These are phyloP conservation scores for Bullera alba DNA, from an alignment of 768 basidiomycete species.

Conservation along the genomic window DNA sequence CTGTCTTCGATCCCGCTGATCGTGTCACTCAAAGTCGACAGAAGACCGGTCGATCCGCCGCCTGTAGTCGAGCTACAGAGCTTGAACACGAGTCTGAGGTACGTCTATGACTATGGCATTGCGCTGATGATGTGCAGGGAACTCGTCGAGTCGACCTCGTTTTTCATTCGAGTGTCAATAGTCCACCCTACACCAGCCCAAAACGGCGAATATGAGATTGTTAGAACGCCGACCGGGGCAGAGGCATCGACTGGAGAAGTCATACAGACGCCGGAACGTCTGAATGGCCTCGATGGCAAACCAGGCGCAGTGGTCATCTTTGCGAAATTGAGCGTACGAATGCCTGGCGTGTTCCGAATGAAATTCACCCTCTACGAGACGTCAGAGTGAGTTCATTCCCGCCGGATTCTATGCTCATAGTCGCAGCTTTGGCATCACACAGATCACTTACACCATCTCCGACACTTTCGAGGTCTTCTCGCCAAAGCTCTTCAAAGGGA, in stretches of 20 bases:
- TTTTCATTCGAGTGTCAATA: slow-evolving; percentile 43
- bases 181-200: slow-evolving; percentile 24
- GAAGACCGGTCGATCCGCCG: slow-evolving; percentile 46
- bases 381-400: slow-evolving; percentile 29
- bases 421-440: slow-evolving; percentile 21
- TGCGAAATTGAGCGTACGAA: slow-evolving; percentile 41
- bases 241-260: slow-evolving; percentile 45
- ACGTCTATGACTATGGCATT: no score
- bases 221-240: slow-evolving; percentile 40
- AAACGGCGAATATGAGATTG: slow-evolving; percentile 11
- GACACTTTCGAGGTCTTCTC: slow-evolving; percentile 47
- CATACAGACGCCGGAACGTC: slow-evolving; percentile 42
- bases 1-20: not conserved
- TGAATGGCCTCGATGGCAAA: slow-evolving; percentile 35
- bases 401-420: not conserved
- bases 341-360: slow-evolving; percentile 44
- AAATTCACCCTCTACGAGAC: slow-evolving; percentile 43
- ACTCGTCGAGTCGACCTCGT: slow-evolving; percentile 31
- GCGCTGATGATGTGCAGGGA: slow-evolving; percentile 8
- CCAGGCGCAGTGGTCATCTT: slow-evolving; percentile 43
- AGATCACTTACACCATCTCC: slow-evolving; percentile 31
- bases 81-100: slow-evolving; percentile 2
- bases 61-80: slow-evolving; percentile 38
- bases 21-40: slow-evolving; percentile 28
- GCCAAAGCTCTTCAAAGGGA: slow-evolving; percentile 46